Evolutionary conservation across 169 alveolate genomes (phyloP).

Genomic region (Eimeria necatrix): DNA sequence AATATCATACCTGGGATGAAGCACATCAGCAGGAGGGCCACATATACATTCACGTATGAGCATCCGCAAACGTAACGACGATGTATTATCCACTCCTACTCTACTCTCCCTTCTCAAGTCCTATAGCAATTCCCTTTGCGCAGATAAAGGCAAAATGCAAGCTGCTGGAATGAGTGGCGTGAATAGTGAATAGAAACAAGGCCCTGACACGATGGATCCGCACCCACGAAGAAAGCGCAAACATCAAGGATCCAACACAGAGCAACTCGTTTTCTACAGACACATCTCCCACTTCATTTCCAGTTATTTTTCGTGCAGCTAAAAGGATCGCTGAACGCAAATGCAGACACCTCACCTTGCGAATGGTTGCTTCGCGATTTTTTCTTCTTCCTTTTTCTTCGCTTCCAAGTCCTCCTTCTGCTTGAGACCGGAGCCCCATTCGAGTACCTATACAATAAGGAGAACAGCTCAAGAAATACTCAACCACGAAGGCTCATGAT

Average conservation of each 20-base stretch:
- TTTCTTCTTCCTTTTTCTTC: conserved; percentile 53
- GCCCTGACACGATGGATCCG: neutral
- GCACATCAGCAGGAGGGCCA: neutral
- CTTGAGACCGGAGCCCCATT: conserved; percentile 82
- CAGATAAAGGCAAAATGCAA: no score
- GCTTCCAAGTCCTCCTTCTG: conserved; percentile 63
- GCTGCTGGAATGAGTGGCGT: neutral
- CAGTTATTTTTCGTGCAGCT: neutral
- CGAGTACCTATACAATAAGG: conserved; percentile 1
- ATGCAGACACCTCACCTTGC: conserved; percentile 56
- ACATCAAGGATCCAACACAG: neutral
- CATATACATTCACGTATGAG: neutral
- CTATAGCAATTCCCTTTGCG: no score
- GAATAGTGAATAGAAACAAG: neutral
- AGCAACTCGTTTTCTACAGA: neutral
- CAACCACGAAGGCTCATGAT: no score
- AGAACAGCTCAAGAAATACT: neutral
- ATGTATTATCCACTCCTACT: no score
- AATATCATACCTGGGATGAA: conserved; percentile 71
- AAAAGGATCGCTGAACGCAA: neutral
- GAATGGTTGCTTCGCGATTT: conserved; percentile 74
- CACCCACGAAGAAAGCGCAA: neutral
- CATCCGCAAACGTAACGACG: neutral
- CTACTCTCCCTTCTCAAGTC: no score
- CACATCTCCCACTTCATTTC: neutral